These are phyloP conservation scores for Myrmaecium sp. DNA, from an alignment of 2,329 filamentous ascomycete genomes.

Conservation along the genomic window DNA sequence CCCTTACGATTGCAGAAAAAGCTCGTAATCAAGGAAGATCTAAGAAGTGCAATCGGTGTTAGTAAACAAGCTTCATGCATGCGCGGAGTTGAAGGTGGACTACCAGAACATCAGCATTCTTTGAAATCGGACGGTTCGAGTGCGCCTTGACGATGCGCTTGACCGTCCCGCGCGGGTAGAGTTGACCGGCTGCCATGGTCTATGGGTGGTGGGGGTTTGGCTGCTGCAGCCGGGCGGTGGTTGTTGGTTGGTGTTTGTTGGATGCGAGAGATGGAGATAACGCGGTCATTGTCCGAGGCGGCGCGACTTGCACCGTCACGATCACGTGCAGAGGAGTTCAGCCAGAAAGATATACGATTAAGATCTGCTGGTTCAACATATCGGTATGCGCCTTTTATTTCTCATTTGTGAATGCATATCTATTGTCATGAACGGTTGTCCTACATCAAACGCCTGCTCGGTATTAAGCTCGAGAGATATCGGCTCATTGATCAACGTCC, in stretches of 20 bases:
- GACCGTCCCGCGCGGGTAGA: constrained; percentile 69
- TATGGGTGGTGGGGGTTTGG: constrained; percentile 7
- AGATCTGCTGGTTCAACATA: neutral
- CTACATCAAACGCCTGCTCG: no score
- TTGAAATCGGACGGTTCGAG: constrained; percentile 61
- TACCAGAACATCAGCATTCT: constrained; percentile 75
- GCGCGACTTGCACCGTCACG: neutral
- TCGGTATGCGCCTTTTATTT: no score
- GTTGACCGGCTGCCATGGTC: constrained; percentile 43
- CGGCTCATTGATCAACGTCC: constrained; percentile 35
- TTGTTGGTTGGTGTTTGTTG: neutral
- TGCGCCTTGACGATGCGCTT: constrained; percentile 87
- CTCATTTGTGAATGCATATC: no score
- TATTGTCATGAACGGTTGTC: no score
- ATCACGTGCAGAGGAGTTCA: no score
- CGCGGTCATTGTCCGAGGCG: neutral
- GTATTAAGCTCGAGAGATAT: no score
- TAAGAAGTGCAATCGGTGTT: constrained; percentile 18
- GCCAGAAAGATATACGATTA: no score
- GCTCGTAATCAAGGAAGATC: constrained; percentile 72
- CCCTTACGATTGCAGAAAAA: constrained; percentile 55
- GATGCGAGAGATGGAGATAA: neutral
- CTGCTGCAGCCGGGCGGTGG: no score
- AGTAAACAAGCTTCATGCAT: constrained; percentile 1
- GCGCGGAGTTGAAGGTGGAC: constrained; percentile 10